Evolutionary conservation across 768 basidiomycete genomes (phyloP), one percentile per base, ranked within the genome.

Genomic region (Xerocomus spinulosus): DNA sequence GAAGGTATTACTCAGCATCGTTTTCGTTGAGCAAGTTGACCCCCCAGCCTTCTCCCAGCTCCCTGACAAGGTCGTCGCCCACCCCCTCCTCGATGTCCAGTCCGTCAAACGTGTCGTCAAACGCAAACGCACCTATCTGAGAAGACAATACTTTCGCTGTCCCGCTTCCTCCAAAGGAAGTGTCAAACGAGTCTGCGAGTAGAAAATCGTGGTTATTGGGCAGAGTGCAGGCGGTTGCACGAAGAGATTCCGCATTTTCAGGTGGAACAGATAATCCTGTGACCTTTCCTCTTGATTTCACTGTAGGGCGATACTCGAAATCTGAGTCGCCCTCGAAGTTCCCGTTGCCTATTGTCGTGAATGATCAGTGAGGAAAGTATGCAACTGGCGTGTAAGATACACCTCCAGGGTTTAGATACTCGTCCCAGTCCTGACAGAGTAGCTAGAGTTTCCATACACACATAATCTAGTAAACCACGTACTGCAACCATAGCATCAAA

Each of bases 11-110:
- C 63, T 52, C 47, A 36, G 49, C 26, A 5, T 24, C 41, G 15
- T 38, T 55, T 17, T 53, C 50, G 9, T 47, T 36, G 34, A 42
- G 14, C 4, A 44, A 49, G 40, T 39, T 45, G 24, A 35, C 70
- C 17, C 74, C 79, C 86, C 87, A 89, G 20, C 74, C 81, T 56
- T 81, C 80, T 25, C 87, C 88, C 3, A 91, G 72, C 56, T 91
- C 87, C 51, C 73, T 75, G 8, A 83, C 85, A 23, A 91, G 69
- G 55, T 90, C 88, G 38, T 87, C 86, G 4, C 82, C 85, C 15
- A 90, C 64, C 18, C 76, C 81, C 7, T 72, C 77, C n/a, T 68
- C 76, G 15, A 83, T 59, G 50, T 80, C 85, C 20, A 82, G 57
- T 18, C 72, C 81, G 45, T 80, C 85, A 17, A 76, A 73, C 34